Base-by-base conservation (phyloP, 495 filamentous ascomycete genomes). In the Aspergillus heteromorphus region DNA sequence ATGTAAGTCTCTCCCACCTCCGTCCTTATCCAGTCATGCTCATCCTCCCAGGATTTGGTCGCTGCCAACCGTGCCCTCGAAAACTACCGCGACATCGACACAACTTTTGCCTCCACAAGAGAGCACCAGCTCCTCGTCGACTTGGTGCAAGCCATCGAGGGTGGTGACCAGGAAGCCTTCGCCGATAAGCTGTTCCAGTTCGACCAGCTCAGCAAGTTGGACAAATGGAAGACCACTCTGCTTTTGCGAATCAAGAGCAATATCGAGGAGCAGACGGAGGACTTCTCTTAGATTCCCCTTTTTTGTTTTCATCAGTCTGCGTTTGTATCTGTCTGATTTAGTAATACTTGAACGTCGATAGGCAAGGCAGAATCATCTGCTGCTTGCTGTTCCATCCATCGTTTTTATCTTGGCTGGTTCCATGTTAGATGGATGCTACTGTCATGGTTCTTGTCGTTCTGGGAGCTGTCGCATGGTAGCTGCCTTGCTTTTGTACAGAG, bases 201-300 rank as follows among this genome's bases (percentile, higher is more conserved):
- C 64, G 88, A 96, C 70, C 88, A 92, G 75, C 78, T 95, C 75
- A 92, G 86, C 72, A 89, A 90, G 74, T 73, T 96, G 63, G 90
- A 95, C 65, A 91, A 91, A 76, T 97, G 92, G 92, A 92, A 95
- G 85, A 95, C 87, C 51, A 90, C 87, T 34, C 79, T 96, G 34
- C 71, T 96, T 47, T 68, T 95, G 62, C 79, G 84, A 63, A 76
- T 96, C 62, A 96, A 96, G 82, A 84, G 83, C 63, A 78, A 73
- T 48, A 92, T 95, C 62, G 87, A 89, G 73, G 82, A 83, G 64
- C 78, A 83, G 54, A 84, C 78, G 4, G 90, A 92, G 54, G 86
- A 89, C 65, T 89, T 88, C 56, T 86, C 86, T 53, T 89, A 71
- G 62, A 66, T 36, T 51, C 18, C n/a, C 64, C 55, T 56, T n/a